Base-by-base conservation (phyloP, 2,329 filamentous ascomycete genomes). In the Alternaria novae-zelandiae region DNA sequence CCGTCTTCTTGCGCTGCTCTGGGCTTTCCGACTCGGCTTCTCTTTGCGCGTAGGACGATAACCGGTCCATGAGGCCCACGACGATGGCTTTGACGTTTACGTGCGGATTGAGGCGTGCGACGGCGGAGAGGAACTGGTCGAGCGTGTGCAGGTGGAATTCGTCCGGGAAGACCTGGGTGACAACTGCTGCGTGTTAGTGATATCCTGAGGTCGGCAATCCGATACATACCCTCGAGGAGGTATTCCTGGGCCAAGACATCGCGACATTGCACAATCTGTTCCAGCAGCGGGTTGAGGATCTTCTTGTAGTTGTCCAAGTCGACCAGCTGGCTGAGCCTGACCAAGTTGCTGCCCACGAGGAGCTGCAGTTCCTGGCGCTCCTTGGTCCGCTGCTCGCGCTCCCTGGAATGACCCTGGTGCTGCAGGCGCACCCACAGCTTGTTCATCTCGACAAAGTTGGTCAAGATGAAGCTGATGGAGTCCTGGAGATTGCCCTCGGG, bases 391-490 rank as follows among this genome's bases (percentile, higher is more conserved):
- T 96, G 91, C 68, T 99, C 96, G 56, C 96, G 87, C 81, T 99
- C 96, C 74, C 95, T 88, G 43, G 96, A 99, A 78, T 97, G 96
- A 25, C 96, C 96, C 79, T 99, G 96, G 80, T 99, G 96, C 80
- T 99, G 96, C 76, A 98, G 84, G 46, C 96, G 90, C 67, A 99
- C 96, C 96, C 96, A 99, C 32, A 99, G 86, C 86, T 99, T 99
- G 83, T 99, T 99, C 96, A 99, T 99, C 83, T 99, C 96, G 72
- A 99, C 96, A 77, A 99, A 99, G 76, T 99, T 99, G 64, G 96
- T 99, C 76, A 99, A 84, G 59, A 98, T 91, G 78, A 99, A 99
- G 83, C 93, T 97, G 83, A 99, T 97, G 36, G 94, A 97, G 82
- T 99, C 96, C 80, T 97, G 93, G 53, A 98, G 84, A 75, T 97